Percentiles rank a stretch among this genome's conserved stretches.
Evolutionary conservation across 129 eudicot genomes (phyloP).

Genomic region (Centaurea solstitialis): DNA sequence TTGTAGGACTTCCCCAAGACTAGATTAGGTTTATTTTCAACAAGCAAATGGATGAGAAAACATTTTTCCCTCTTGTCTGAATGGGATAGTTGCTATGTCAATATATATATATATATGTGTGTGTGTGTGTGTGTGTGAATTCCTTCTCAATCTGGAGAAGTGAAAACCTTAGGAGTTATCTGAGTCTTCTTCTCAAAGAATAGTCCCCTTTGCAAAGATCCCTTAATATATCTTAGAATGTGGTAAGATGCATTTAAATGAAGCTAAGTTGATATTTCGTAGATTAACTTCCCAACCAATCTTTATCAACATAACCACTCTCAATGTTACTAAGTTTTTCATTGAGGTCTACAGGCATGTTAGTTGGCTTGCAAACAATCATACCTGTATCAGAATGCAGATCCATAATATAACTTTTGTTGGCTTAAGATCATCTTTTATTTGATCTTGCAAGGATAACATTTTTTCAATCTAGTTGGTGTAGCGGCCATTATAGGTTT

Average conservation of each 20-base stretch:
- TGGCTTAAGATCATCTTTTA: neutral
- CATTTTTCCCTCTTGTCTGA: neutral
- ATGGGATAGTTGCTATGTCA: neutral
- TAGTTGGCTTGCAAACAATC: neutral
- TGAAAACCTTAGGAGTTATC: neutral
- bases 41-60: slow-evolving; percentile 7
- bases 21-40: neutral
- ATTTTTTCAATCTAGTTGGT: too few relatives aligned
- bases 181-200: neutral
- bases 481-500: too few relatives aligned
- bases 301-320: neutral
- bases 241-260: neutral
- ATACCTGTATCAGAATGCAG: neutral
- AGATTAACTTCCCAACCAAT: neutral
- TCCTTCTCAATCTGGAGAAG: neutral
- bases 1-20: neutral
- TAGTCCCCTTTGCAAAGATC: neutral
- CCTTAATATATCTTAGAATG: neutral
- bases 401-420: neutral
- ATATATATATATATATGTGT: neutral
- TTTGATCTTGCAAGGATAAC: neutral
- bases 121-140: neutral
- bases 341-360: neutral
- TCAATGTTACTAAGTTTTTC: neutral
- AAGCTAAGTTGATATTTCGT: neutral